phyloP scores from a whole-genome alignment of 352 stramenopile species.

The Thalassiosira exigua region DNA sequence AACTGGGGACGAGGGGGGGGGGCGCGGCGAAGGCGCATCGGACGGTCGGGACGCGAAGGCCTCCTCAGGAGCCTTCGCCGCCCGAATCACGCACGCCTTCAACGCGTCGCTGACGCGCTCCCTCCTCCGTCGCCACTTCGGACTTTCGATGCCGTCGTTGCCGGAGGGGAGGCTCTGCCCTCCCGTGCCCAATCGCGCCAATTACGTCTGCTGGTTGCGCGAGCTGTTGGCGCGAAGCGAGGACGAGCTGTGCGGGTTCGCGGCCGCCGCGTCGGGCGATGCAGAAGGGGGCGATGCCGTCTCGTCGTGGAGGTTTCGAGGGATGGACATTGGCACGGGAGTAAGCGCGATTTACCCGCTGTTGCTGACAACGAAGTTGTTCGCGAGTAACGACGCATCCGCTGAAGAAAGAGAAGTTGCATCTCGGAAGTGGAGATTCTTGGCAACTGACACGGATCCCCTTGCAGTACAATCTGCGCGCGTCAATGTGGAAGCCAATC shows the following conservation, averaged over 20 bases:
- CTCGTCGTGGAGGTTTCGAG: constrained; percentile 50
- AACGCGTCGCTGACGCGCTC: constrained; percentile 89
- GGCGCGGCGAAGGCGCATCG: background rate
- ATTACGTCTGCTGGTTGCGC: constrained; percentile 96
- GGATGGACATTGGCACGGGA: constrained; percentile 95
- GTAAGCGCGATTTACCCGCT: constrained; percentile 95
- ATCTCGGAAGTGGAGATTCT: constrained; percentile 87
- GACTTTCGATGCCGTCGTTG: constrained; percentile 88
- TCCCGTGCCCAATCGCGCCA: constrained; percentile 91
- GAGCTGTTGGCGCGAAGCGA: constrained; percentile 86
- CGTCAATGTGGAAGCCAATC: constrained; percentile 90
- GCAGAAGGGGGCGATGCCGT: background rate
- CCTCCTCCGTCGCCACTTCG: constrained; percentile 92
- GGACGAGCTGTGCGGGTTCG: constrained; percentile 54
- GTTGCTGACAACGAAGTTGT: constrained; percentile 86
- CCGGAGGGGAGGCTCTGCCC: constrained; percentile 92
- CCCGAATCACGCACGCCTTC: constrained; percentile 69
- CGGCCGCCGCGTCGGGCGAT: background rate
- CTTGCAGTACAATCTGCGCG: constrained; percentile 87
- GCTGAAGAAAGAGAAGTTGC: background rate
- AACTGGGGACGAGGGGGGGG: background rate
- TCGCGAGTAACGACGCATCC: constrained; percentile 50
- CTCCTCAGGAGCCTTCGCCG: constrained; percentile 31
- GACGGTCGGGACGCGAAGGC: background rate
- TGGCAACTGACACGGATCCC: constrained; percentile 93